These are phyloP conservation scores for Epichloe gansuensis DNA, from an alignment of 2,329 filamentous ascomycete genomes.

Conservation along the genomic window DNA sequence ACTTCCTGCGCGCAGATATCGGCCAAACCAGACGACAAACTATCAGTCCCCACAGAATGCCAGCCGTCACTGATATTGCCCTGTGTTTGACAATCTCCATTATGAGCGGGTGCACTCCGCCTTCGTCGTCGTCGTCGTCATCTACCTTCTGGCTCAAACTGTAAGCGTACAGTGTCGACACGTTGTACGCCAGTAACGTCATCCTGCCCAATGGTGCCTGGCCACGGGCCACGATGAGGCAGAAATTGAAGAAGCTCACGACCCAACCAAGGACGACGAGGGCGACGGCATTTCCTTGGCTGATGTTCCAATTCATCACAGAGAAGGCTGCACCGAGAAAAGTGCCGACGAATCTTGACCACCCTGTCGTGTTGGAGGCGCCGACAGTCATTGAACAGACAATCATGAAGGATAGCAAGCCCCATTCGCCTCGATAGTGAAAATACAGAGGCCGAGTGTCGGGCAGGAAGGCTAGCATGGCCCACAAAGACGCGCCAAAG, in stretches of 20 bases:
- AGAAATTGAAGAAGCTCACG: conserved; percentile 68
- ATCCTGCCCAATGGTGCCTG: conserved; percentile 82
- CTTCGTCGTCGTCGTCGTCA: conserved; percentile 67
- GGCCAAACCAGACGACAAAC: conserved; percentile 81
- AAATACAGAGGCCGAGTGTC: conserved; percentile 63
- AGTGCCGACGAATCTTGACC: conserved; percentile 71
- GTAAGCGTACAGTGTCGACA: conserved; percentile 83
- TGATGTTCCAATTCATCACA: conserved; percentile 61
- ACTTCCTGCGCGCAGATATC: conserved; percentile 70
- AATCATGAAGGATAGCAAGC: conserved; percentile 88
- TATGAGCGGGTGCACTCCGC: conserved; percentile 67
- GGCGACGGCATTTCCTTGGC: conserved; percentile 55
- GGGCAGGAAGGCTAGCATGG: conserved; percentile 68
- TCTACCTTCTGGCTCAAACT: conserved; percentile 64
- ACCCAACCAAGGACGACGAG: conserved; percentile 68
- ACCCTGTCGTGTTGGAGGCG: conserved; percentile 79
- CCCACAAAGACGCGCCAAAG: conserved; percentile 71
- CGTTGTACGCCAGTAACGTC: conserved; percentile 85
- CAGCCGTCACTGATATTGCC: conserved; percentile 67
- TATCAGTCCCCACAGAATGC: conserved; percentile 78
- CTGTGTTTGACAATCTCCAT: conserved; percentile 74
- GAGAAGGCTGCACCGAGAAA: conserved; percentile 64
- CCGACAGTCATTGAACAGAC: conserved; percentile 93
- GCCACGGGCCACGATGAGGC: conserved; percentile 66
- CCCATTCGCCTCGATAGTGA: conserved; percentile 87